Conservation (phyloP, 495 filamentous ascomycete species). For the Letharia columbiana region DNA sequence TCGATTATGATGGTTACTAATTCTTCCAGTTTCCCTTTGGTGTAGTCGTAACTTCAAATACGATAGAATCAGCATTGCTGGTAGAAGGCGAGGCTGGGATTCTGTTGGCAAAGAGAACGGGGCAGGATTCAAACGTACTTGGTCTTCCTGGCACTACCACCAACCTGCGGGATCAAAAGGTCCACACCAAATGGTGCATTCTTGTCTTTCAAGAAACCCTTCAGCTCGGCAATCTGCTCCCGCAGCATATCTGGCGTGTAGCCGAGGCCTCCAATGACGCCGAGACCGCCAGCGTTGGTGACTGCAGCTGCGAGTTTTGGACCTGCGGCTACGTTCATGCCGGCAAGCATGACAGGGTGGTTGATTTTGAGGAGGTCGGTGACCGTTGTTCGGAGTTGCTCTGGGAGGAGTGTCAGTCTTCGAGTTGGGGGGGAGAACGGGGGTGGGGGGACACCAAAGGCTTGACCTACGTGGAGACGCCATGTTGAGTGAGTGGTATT, state of each 20-base stretch:
- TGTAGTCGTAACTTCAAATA: conserved; percentile 88
- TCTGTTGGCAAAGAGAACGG: no score
- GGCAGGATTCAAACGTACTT: conserved; percentile 51
- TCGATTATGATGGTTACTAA: conserved; percentile 89
- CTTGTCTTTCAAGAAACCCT: conserved; percentile 83
- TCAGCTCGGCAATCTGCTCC: conserved; percentile 91
- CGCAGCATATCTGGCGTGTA: conserved; percentile 96
- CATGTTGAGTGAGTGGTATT: conserved; percentile 37
- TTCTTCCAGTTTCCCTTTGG: conserved; percentile 93
- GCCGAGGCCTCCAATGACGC: conserved; percentile 91
- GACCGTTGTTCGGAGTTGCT: conserved; percentile 76
- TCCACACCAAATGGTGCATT: conserved; percentile 98
- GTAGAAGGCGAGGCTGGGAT: no score
- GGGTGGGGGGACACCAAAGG: not conserved
- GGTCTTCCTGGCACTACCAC: conserved; percentile 85
- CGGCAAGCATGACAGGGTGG: conserved; percentile 88
- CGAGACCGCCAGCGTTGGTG: conserved; percentile 91
- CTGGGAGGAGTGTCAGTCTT: conserved; percentile 36
- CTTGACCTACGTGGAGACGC: conserved; percentile 66
- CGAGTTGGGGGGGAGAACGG: not conserved
- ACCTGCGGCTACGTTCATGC: conserved; percentile 98
- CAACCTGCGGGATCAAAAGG: conserved; percentile 87
- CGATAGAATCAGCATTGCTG: conserved; percentile 9
- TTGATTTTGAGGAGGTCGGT: conserved; percentile 97
- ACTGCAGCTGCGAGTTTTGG: conserved; percentile 96